Conservation (phyloP, 495 filamentous ascomycete species). For the Penicillium canescens region DNA sequence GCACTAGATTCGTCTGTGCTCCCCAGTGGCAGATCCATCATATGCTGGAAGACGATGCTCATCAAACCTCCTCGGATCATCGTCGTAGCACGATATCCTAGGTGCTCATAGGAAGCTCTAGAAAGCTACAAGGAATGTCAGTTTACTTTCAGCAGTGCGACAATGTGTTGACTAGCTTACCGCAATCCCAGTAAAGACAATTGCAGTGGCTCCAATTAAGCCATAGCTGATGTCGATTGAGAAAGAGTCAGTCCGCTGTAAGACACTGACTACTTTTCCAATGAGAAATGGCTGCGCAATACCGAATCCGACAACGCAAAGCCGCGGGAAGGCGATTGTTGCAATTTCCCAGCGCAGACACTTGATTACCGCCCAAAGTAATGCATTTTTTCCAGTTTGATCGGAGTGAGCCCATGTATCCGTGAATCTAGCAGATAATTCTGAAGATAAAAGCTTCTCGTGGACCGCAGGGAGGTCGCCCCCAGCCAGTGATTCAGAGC, state of each 20-base stretch:
- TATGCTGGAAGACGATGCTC: constrained; percentile 45
- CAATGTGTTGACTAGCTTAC: constrained; percentile 17
- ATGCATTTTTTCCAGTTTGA: constrained; percentile 29
- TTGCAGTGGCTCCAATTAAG: constrained; percentile 54
- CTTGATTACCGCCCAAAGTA: constrained; percentile 14
- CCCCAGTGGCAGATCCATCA: constrained; percentile 31
- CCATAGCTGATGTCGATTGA: constrained; percentile 53
- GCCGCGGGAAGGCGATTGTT: constrained; percentile 45
- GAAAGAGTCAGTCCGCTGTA: constrained; percentile 22
- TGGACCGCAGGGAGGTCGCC: constrained; percentile 41
- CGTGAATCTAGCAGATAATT: constrained; percentile 5
- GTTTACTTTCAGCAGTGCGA: neutral
- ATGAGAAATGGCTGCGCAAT: constrained; percentile 62
- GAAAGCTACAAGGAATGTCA: constrained; percentile 22
- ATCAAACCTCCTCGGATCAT: constrained; percentile 55
- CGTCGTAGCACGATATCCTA: constrained; percentile 49
- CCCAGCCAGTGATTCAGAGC: constrained; percentile 31
- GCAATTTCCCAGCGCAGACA: constrained; percentile 41
- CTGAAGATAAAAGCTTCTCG: constrained; percentile 24
- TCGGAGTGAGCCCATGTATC: constrained; percentile 21
- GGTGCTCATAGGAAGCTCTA: constrained; percentile 49
- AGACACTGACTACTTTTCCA: constrained; percentile 39
- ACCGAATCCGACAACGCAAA: constrained; percentile 52
- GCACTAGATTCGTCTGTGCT: constrained; percentile 46
- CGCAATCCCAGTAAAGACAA: constrained; percentile 58